These are phyloP conservation scores for Gracilaria vermiculophylla DNA, from an alignment of 23 red algal species.

Conservation along the genomic window DNA sequence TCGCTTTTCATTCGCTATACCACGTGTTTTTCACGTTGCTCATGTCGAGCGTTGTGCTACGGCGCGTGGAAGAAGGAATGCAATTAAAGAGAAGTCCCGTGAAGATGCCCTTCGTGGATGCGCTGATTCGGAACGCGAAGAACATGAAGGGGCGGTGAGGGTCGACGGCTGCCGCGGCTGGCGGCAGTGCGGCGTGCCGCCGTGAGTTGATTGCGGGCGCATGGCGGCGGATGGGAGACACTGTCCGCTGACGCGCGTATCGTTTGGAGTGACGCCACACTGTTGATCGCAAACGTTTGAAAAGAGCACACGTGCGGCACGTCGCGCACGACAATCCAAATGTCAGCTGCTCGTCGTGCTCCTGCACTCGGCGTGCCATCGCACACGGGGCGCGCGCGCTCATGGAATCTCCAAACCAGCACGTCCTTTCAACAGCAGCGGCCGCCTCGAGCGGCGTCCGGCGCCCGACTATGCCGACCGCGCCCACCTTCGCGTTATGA, in stretches of 20 bases:
- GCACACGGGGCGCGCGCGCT: neutral
- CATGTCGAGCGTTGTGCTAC: constrained; percentile 16
- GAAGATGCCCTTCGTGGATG: constrained; percentile 19
- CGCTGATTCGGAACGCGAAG: constrained; percentile 16
- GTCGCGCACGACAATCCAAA: neutral
- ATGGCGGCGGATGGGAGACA: neutral
- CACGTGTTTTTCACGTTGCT: constrained; percentile 66
- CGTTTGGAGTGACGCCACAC: no score
- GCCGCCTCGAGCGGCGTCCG: neutral
- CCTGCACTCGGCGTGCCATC: no score
- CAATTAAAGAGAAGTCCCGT: constrained; percentile 16
- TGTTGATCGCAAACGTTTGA: neutral
- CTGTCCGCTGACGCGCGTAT: neutral
- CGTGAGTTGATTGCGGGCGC: neutral
- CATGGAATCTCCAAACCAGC: neutral
- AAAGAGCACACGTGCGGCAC: constrained; percentile 3
- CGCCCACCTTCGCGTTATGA: constrained; percentile 11
- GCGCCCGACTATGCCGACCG: neutral
- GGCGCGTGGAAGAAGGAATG: neutral
- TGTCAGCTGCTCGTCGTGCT: constrained; percentile 1
- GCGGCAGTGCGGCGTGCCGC: neutral
- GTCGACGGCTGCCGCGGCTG: neutral
- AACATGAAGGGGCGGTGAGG: neutral
- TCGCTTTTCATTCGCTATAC: constrained; percentile 50
- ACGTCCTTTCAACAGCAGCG: neutral